Evolutionary conservation across 2,329 filamentous ascomycete species (phyloP), one percentile per base, ranked within the genome.

Genomic region (Arthrobotrys iridis): DNA sequence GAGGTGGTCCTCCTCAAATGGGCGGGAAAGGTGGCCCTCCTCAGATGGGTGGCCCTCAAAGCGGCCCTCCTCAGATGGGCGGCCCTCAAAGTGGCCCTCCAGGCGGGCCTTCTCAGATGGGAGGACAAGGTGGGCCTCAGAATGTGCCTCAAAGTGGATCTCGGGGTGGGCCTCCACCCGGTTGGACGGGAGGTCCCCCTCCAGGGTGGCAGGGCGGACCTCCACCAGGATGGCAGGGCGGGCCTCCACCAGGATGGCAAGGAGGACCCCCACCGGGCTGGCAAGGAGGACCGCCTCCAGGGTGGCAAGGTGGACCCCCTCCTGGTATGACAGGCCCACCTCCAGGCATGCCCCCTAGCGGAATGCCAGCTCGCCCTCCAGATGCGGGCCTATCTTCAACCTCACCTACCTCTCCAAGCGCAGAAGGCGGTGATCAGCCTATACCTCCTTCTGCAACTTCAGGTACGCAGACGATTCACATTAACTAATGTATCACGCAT

Each of bases 251-350:
- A 24, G 30, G 65, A n/a, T 55, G 60, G 50, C 52, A 73, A 30
- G 30, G 66, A 46, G 70, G 67, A 2, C 73, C 67, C 28, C 77
- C 72, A 4, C 67, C 72, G 45, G 43, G 60, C 35, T 50, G 46
- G 41, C 68, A 60, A 26, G 77, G 73, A 22, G 68, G 63, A 33
- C 67, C 57, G 81, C 65, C 65, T 30, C 65, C 65, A 18, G 65
- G 65, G 15, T 65, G 59, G 67, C 37, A 59, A 45, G 67, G 62
- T 26, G 59, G 76, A 5, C 63, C 72, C 33, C 74, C 74, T 65
- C 35, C 65, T 8, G 43, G 73, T 37, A 35, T 70, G 64, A 64
- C 48, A 65, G 26, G 55, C 60, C 62, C 59, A 76, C 8, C 59
- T 60, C n/a, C 35, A 33, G 67, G 58, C 13, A 71, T 71, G 68